A percentile compares a stretch with the other conserved stretches of the same genome.
Conservation (phyloP, 208 protist genomes). For the Crithidia bombi region DNA sequence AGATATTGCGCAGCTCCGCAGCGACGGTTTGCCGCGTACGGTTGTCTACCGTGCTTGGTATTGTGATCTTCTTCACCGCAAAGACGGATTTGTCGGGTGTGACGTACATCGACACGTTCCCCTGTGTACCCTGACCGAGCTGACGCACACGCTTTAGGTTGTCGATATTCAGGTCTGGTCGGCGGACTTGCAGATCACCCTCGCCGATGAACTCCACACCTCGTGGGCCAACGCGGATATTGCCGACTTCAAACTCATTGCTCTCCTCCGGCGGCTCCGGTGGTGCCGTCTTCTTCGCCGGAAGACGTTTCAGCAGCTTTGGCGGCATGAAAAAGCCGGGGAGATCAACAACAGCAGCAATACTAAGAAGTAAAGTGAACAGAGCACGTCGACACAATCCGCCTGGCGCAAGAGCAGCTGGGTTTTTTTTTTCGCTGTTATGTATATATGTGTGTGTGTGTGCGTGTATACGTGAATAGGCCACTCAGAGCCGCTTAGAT, state of each 20-base stretch:
- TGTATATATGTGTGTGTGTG: too few species aligned
- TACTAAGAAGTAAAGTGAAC: constrained; percentile 13
- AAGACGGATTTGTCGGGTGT: constrained; percentile 50
- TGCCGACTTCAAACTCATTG: constrained; percentile 77
- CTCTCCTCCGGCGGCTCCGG: constrained; percentile 42
- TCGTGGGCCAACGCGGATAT: constrained; percentile 67
- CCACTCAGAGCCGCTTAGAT: too few species aligned
- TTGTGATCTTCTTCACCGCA: constrained; percentile 82
- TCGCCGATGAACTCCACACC: constrained; percentile 84
- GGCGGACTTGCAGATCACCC: constrained; percentile 72
- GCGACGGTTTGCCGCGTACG: constrained; percentile 76
- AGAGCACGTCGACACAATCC: too few species aligned
- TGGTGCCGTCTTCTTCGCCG: constrained; percentile 47
- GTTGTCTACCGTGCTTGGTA: constrained; percentile 61
- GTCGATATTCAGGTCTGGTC: constrained; percentile 70
- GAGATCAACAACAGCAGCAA: neutral
- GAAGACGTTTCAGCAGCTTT: constrained; percentile 74
- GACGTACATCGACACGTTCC: constrained; percentile 81
- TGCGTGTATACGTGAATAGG: too few species aligned
- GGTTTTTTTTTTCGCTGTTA: too few species aligned
- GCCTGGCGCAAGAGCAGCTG: too few species aligned
- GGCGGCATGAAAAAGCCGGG: constrained; percentile 52
- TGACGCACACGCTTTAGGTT: constrained; percentile 49
- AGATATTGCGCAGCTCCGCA: constrained; percentile 85
- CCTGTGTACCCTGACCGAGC: constrained; percentile 74